These are phyloP conservation scores for Pythium myriotylum DNA, from an alignment of 352 stramenopile genomes.

Conservation along the genomic window DNA sequence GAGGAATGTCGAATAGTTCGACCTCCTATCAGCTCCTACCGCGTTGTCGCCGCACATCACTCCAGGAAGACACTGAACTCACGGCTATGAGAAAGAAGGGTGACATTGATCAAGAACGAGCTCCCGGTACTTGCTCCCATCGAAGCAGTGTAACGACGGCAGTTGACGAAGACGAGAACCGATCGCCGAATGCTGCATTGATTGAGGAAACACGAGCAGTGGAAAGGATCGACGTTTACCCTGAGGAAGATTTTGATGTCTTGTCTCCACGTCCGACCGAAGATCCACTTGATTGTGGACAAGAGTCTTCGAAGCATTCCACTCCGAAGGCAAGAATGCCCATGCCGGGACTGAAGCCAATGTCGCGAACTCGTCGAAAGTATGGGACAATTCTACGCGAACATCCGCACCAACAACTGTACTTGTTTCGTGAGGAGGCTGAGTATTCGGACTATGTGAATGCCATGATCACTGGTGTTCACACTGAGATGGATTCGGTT, in stretches of 20 bases:
- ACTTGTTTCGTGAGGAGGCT: slow-evolving; percentile 68
- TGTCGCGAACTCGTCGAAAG: slow-evolving; percentile 2
- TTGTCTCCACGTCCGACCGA: no score
- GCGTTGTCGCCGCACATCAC: slow-evolving; percentile 8
- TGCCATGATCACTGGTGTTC: slow-evolving; percentile 43
- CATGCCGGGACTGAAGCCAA: no score
- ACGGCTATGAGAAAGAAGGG: no score
- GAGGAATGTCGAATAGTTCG: background rate
- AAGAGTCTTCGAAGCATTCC: no score
- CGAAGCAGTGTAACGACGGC: slow-evolving; percentile 13
- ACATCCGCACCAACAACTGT: slow-evolving; percentile 42
- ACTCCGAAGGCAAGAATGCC: no score
- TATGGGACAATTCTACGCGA: slow-evolving; percentile 41
- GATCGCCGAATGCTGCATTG: background rate
- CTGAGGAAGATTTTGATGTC: slow-evolving; percentile 1
- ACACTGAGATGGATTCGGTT: slow-evolving; percentile 54
- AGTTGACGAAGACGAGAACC: slow-evolving; percentile 8
- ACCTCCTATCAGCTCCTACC: slow-evolving; percentile 10
- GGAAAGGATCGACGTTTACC: no score
- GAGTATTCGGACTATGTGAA: slow-evolving; percentile 84
- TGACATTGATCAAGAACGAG: background rate
- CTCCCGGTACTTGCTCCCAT: slow-evolving; percentile 1
- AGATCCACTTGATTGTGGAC: no score
- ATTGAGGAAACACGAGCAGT: no score
- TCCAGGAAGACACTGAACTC: slow-evolving; percentile 6